Evolutionary conservation across 164 flowering plant genomes (phyloP).

Genomic region (Warburgia ugandensis): DNA sequence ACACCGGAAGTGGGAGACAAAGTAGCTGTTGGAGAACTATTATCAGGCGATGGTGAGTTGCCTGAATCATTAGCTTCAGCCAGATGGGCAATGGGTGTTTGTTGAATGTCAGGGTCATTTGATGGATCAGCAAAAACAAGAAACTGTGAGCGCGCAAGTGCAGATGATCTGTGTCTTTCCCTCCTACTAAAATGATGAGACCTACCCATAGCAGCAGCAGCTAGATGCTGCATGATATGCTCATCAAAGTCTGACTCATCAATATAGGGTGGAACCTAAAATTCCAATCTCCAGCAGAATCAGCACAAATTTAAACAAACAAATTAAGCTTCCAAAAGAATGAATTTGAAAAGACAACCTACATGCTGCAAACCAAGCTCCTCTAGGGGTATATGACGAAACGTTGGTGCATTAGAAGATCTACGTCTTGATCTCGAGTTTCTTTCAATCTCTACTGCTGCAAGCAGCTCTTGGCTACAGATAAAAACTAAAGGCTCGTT

Average conservation of each 20-base stretch:
- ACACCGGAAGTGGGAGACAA: constrained; percentile 7
- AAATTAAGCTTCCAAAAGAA: constrained; percentile 5
- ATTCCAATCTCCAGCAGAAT: background rate
- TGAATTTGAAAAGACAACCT: constrained; percentile 8
- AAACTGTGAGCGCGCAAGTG: constrained; percentile 25
- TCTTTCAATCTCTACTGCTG: constrained; percentile 48
- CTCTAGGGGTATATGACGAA: constrained; percentile 17
- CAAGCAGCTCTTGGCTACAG: constrained; percentile 67
- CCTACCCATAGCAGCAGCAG: constrained; percentile 38
- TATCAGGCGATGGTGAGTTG: constrained; percentile 13
- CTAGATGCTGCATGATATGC: constrained; percentile 50
- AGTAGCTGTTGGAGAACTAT: constrained; percentile 20
- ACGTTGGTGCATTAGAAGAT: constrained; percentile 15
- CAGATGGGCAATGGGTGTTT: constrained; percentile 9
- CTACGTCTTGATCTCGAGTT: constrained; percentile 28
- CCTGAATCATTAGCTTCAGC: constrained; percentile 13
- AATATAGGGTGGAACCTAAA: constrained; percentile 35
- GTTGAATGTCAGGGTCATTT: constrained; percentile 17
- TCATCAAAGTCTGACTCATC: constrained; percentile 53
- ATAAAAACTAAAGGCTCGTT: background rate
- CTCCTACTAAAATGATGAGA: constrained; percentile 37
- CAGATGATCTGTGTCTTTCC: constrained; percentile 36
- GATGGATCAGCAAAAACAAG: constrained; percentile 23
- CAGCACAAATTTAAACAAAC: constrained; percentile 1
- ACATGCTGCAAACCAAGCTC: constrained; percentile 34